Evolutionary conservation across 352 stramenopile species (phyloP).

Genomic region (Phytophthora meadii): DNA sequence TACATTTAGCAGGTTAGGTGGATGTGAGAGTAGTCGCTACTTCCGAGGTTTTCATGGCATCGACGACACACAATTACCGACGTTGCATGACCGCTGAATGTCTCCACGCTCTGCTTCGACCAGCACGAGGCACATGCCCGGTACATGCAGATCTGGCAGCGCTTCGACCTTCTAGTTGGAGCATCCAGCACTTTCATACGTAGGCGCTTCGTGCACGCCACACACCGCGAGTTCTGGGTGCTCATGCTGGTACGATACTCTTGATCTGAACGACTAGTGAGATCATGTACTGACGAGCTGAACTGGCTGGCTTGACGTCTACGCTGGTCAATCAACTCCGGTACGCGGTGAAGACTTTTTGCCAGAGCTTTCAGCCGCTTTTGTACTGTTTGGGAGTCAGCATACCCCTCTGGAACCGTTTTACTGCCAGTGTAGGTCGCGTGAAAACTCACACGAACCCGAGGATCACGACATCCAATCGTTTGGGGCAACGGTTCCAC

Average conservation of each 20-base stretch:
- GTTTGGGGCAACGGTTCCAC: constrained; percentile 40
- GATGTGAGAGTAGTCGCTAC: constrained; percentile 49
- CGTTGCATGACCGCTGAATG: constrained; percentile 39
- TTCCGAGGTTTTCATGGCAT: constrained; percentile 50
- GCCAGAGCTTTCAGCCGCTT: constrained; percentile 35
- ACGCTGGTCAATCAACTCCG: constrained; percentile 38
- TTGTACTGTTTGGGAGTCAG: constrained; percentile 33
- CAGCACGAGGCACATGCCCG: constrained; percentile 50
- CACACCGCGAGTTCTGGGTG: constrained; percentile 43
- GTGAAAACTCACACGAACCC: constrained; percentile 54
- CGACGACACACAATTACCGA: constrained; percentile 46
- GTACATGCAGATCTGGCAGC: constrained; percentile 59
- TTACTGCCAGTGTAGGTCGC: constrained; percentile 34
- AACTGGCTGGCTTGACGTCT: constrained; percentile 16
- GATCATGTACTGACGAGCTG: constrained; percentile 8
- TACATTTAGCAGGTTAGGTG: constrained; percentile 15
- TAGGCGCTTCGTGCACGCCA: constrained; percentile 53
- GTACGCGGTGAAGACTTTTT: constrained; percentile 37
- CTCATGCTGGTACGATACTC: constrained; percentile 15
- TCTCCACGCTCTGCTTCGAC: constrained; percentile 48
- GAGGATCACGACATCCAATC: constrained; percentile 15
- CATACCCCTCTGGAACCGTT: constrained; percentile 20
- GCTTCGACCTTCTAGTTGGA: constrained; percentile 38
- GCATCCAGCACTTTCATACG: constrained; percentile 40
- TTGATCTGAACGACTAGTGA: constrained; percentile 9